phyloP scores from a whole-genome alignment of 352 stramenopile genomes.

The Aphanomyces euteiches region DNA sequence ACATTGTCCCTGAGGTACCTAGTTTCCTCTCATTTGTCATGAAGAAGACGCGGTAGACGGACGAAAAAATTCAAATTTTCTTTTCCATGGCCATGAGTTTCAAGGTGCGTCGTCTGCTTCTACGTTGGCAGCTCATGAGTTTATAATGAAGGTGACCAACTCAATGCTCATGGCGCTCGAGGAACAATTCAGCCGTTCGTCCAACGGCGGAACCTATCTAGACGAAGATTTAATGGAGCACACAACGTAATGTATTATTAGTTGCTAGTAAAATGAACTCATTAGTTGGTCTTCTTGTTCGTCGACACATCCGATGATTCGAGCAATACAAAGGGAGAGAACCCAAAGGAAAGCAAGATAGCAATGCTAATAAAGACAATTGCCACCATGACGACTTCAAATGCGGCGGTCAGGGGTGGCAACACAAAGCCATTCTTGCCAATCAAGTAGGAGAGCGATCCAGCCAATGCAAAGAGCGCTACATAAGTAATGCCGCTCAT shows the following conservation, averaged over 20 bases:
- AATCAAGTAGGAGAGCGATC: constrained; percentile 1
- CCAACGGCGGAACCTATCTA: background rate
- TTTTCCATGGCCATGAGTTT: constrained; percentile 21
- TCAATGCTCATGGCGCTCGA: constrained; percentile 8
- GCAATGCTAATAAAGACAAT: constrained; percentile 28
- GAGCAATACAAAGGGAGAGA: constrained; percentile 21
- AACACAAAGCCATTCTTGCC: constrained; percentile 12
- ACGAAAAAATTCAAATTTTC: constrained; percentile 16
- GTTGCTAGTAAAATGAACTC: background rate
- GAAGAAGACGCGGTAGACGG: background rate
- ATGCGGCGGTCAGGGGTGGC: constrained; percentile 30
- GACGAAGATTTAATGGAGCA: constrained; percentile 18
- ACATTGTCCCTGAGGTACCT: constrained; percentile 21
- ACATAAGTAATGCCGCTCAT: constrained; percentile 23
- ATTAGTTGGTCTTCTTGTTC: constrained; percentile 15
- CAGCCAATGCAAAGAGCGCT: constrained; percentile 30
- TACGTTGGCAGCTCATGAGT: background rate
- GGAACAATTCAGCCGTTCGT: constrained; percentile 21
- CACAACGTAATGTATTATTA: background rate
- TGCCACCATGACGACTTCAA: constrained; percentile 27
- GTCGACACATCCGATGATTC: background rate
- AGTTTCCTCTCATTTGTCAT: no score
- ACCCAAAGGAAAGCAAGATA: constrained; percentile 30
- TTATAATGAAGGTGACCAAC: constrained; percentile 19
- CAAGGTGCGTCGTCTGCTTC: background rate